phyloP scores from a whole-genome alignment of 192 early-diverging fungal genomes.

The Chytriomyces hyalinus region DNA sequence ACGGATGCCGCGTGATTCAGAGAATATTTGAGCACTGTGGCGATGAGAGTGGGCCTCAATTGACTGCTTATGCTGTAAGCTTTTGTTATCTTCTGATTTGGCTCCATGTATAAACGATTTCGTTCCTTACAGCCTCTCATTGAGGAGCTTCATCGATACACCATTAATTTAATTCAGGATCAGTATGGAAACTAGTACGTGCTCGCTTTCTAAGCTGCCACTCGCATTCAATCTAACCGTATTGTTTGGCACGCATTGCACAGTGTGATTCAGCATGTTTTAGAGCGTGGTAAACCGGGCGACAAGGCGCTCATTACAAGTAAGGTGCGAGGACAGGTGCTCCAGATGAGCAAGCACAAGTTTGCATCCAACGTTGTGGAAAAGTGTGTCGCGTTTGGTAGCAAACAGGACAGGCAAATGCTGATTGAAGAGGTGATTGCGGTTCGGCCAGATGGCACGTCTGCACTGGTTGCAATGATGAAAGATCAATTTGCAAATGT shows the following conservation, averaged over 20 bases:
- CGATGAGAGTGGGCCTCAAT: slow-evolving; percentile 59
- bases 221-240: not conserved
- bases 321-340: slow-evolving; percentile 90
- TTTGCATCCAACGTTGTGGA: slow-evolving; percentile 99
- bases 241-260: not conserved
- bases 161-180: slow-evolving; percentile 91
- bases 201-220: not conserved
- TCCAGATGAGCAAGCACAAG: slow-evolving; percentile 96
- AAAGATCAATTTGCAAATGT: slow-evolving; percentile 98
- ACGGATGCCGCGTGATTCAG: slow-evolving; percentile 98
- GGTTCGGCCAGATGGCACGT: slow-evolving; percentile 83
- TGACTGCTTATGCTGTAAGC: slow-evolving; percentile 33
- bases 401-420: slow-evolving; percentile 79
- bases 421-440: slow-evolving; percentile 93
- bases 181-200: slow-evolving; percentile 96
- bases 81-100: not conserved
- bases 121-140: slow-evolving; percentile 72
- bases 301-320: slow-evolving; percentile 88
- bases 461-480: slow-evolving; percentile 94
- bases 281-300: slow-evolving; percentile 86
- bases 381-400: slow-evolving; percentile 95
- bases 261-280: slow-evolving; percentile 93
- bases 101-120: not conserved
- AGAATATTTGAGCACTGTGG: slow-evolving; percentile 99
- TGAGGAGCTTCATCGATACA: slow-evolving; percentile 93